Percentiles rank a stretch among this genome's conserved stretches.
Conservation (phyloP, 805 yeast genomes). For the Candida wancherniae region DNA sequence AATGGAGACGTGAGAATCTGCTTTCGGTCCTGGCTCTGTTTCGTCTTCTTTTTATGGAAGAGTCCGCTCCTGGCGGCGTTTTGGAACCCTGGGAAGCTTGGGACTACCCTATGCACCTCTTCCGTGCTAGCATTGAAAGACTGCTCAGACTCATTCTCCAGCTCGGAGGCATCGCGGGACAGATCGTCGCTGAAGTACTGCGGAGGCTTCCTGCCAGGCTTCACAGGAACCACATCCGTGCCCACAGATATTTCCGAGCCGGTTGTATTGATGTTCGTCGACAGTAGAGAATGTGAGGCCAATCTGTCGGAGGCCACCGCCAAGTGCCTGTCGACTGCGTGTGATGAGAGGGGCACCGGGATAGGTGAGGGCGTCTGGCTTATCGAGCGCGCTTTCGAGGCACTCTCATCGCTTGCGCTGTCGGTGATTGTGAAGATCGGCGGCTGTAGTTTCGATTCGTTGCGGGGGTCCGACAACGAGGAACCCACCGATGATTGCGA, state of each 20-base stretch:
- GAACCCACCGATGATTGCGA: constrained; percentile 27
- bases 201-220: constrained; percentile 15
- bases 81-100: too few species aligned
- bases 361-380: constrained; percentile 22
- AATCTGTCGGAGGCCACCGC: constrained; percentile 18
- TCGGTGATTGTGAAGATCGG: constrained; percentile 7
- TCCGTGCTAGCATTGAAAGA: too few species aligned
- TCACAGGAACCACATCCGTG: background rate
- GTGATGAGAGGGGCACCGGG: constrained; percentile 25
- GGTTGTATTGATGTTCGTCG: constrained; percentile 5
- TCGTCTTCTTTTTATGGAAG: constrained; percentile 10
- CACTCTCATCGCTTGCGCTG: constrained; percentile 1
- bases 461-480: constrained; percentile 23
- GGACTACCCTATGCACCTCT: too few species aligned
- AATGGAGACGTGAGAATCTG: too few species aligned
- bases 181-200: constrained; percentile 2
- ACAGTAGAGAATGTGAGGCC: constrained; percentile 15
- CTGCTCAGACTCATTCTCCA: constrained; percentile 8
- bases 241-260: constrained; percentile 12
- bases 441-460: constrained; percentile 1
- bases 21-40: constrained; percentile 3
- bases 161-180: constrained; percentile 3
- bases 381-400: too few species aligned
- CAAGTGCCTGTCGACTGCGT: constrained; percentile 24
- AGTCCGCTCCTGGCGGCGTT: constrained; percentile 9